phyloP scores from a whole-genome alignment of 345 rosid species.

The Euphorbia peplus region DNA sequence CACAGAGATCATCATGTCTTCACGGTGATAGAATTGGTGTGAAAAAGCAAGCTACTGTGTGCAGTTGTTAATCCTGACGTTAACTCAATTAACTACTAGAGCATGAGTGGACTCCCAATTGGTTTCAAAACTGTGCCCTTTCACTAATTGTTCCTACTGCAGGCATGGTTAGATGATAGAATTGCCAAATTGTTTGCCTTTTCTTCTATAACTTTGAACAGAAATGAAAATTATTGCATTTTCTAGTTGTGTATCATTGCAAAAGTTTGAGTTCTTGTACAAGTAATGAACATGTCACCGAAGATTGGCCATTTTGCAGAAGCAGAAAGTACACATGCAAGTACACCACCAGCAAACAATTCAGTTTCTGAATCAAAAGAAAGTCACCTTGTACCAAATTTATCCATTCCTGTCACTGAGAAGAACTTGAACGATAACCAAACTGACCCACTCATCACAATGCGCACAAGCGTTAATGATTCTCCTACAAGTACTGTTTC shows the following conservation, averaged over 20 bases:
- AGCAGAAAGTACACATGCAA: constrained; percentile 30
- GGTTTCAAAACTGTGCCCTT: neutral
- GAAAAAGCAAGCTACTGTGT: neutral
- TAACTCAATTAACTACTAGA: neutral
- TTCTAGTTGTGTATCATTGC: neutral
- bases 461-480: neutral
- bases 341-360: constrained; percentile 41
- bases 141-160: neutral
- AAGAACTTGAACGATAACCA: constrained; percentile 37
- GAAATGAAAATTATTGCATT: neutral
- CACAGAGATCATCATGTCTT: neutral
- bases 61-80: neutral
- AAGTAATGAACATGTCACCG: constrained; percentile 20
- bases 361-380: constrained; percentile 34
- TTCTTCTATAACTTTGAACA: neutral
- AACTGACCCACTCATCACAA: constrained; percentile 13
- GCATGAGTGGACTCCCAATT: neutral
- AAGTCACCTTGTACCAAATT: constrained; percentile 30
- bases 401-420: constrained; percentile 39
- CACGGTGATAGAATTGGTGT: neutral
- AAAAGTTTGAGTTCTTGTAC: constrained; percentile 7
- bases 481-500: neutral
- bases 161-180: neutral
- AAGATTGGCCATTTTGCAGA: constrained; percentile 45
- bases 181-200: neutral